Conservation (phyloP, 1,139 yeast genomes). For the Blastobotrys buckinghamii region DNA sequence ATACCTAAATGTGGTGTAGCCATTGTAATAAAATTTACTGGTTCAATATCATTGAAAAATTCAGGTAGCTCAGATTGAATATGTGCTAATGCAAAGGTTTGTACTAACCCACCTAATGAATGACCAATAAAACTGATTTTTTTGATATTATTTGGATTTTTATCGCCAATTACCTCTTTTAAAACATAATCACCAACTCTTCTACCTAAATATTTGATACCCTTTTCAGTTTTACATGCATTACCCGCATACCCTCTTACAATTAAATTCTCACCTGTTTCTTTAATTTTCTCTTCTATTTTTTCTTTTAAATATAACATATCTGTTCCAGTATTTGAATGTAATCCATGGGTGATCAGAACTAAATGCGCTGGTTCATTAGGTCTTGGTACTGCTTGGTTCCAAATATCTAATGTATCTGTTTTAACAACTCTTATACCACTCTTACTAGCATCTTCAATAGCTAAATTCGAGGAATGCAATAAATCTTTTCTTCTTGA, state of each 20-base stretch:
- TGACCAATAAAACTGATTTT: constrained; percentile 87
- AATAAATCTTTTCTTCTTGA: constrained; percentile 47
- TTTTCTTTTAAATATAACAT: constrained; percentile 81
- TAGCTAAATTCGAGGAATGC: constrained; percentile 12
- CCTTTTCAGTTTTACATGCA: constrained; percentile 85
- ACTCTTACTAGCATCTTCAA: constrained; percentile 11
- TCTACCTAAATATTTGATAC: constrained; percentile 79
- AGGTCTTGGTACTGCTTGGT: constrained; percentile 43
- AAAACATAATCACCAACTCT: constrained; percentile 73
- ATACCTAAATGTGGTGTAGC: constrained; percentile 91
- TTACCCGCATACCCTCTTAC: constrained; percentile 83
- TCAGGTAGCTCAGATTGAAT: constrained; percentile 64
- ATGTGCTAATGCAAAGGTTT: constrained; percentile 86
- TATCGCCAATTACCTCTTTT: constrained; percentile 44
- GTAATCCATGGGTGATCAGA: constrained; percentile 83
- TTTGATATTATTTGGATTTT: constrained; percentile 31
- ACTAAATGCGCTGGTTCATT: constrained; percentile 62
- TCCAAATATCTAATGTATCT: constrained; percentile 76
- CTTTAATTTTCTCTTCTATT: constrained; percentile 49
- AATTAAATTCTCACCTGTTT: constrained; percentile 53
- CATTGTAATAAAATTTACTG: constrained; percentile 75
- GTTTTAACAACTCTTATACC: constrained; percentile 43
- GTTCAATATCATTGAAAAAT: constrained; percentile 58
- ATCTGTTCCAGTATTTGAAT: constrained; percentile 84
- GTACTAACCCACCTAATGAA: constrained; percentile 87